A percentile compares a stretch with the other conserved stretches of the same genome.
Evolutionary conservation across 2,329 filamentous ascomycete genomes (phyloP).

Genomic region (Penicillium vulpinum): DNA sequence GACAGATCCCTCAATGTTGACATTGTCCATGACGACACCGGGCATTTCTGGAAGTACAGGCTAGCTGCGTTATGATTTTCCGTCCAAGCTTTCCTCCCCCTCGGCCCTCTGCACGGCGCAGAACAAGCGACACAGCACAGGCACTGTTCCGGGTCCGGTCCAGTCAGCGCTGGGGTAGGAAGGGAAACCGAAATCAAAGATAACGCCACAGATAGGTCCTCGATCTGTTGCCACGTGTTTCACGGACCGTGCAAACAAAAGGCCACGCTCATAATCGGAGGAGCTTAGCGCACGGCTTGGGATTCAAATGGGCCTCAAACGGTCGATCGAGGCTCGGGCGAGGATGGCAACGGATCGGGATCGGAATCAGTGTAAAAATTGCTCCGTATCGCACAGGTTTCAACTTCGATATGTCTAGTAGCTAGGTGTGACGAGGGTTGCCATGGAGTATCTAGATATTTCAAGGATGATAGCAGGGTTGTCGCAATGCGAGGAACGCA

Average conservation of each 20-base stretch:
- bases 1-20: constrained; percentile 30
- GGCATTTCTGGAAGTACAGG: constrained; percentile 37
- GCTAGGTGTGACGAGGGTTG: neutral
- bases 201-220: constrained; percentile 18
- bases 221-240: constrained; percentile 32
- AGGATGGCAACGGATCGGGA: neutral
- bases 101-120: constrained; percentile 31
- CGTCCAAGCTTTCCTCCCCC: constrained; percentile 29
- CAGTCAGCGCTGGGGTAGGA: constrained; percentile 25
- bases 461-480: constrained; percentile 5
- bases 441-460: neutral
- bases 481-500: constrained; percentile 10
- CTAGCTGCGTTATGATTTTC: constrained; percentile 12
- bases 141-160: constrained; percentile 17
- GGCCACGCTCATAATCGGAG: constrained; percentile 26
- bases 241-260: constrained; percentile 19
- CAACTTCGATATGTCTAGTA: neutral
- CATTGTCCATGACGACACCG: constrained; percentile 45
- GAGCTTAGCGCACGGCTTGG: constrained; percentile 11
- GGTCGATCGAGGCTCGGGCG: neutral
- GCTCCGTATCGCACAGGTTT: neutral
- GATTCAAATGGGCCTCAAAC: neutral
- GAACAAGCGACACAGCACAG: constrained; percentile 22
- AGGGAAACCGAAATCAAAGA: constrained; percentile 25
- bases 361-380: neutral